Percentiles rank a stretch among this genome's conserved stretches.
These are phyloP conservation scores for Acanthamoeba healyi DNA, from an alignment of 208 protist genomes.

Conservation along the genomic window DNA sequence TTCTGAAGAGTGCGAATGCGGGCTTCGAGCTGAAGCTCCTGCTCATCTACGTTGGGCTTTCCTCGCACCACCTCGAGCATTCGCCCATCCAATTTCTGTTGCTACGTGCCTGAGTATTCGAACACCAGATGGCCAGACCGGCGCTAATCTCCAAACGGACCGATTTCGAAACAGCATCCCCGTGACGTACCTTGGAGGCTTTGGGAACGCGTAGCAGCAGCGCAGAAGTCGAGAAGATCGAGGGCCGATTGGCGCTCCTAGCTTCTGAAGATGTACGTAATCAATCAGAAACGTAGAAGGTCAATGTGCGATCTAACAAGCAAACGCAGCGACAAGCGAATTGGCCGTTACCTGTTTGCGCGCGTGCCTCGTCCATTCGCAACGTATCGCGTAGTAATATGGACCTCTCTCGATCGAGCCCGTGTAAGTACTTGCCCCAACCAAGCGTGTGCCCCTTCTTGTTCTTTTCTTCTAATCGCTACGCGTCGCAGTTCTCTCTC, in stretches of 20 bases:
- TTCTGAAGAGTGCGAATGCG: slow-evolving; percentile 69
- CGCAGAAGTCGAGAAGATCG: neutral
- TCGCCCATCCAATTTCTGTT: slow-evolving; percentile 1
- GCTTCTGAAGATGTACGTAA: neutral
- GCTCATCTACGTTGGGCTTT: neutral
- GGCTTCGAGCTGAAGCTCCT: slow-evolving; percentile 33
- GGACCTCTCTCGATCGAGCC: no score
- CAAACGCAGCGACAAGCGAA: no score
- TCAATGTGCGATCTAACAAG: no score
- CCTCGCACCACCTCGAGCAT: neutral
- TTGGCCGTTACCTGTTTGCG: no score
- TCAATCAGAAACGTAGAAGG: no score
- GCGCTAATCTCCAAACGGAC: neutral
- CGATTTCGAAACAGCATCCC: no score
- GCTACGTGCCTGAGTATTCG: neutral
- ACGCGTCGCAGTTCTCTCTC: no score
- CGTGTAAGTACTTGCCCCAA: no score
- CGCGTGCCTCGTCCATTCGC: no score
- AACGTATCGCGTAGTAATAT: no score
- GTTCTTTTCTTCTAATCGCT: neutral
- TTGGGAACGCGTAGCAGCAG: neutral
- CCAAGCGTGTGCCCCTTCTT: no score
- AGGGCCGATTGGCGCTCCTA: neutral
- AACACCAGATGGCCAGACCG: no score
- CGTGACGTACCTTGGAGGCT: neutral